Conservation (phyloP, 2,329 filamentous ascomycete species). For the Zymoseptoria ardabiliae region DNA sequence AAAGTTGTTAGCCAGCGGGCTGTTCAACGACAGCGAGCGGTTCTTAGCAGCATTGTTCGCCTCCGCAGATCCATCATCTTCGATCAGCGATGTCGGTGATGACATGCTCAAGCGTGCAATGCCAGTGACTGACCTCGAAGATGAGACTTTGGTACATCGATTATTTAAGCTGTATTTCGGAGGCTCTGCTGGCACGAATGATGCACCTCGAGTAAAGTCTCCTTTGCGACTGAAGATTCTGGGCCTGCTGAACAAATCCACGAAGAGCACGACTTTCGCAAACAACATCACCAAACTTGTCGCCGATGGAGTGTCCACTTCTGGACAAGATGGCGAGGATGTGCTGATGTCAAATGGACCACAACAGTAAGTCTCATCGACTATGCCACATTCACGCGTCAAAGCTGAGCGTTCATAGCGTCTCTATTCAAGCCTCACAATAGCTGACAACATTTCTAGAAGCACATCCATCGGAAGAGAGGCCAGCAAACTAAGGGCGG, state of each 20-base stretch:
- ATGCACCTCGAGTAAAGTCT: conserved; percentile 47
- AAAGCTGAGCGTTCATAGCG: conserved; percentile 14
- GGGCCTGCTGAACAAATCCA: conserved; percentile 67
- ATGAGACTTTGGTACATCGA: conserved; percentile 52
- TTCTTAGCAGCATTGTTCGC: conserved; percentile 80
- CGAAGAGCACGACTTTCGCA: conserved; percentile 62
- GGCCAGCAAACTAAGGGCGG: conserved; percentile 68
- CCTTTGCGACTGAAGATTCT: conserved; percentile 73
- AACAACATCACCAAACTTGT: conserved; percentile 63
- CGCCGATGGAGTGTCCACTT: conserved; percentile 52
- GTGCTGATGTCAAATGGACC: conserved; percentile 24
- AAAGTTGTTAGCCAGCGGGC: conserved; percentile 71
- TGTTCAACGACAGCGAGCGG: conserved; percentile 75
- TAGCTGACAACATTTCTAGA: conserved; percentile 21
- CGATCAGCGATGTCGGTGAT: conserved; percentile 76
- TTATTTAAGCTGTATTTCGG: conserved; percentile 69
- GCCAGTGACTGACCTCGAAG: conserved; percentile 63
- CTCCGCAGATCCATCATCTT: conserved; percentile 71
- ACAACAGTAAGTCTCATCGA: conserved; percentile 17
- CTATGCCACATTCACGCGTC: neutral
- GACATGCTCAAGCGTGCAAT: conserved; percentile 76
- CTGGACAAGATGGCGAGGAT: conserved; percentile 24
- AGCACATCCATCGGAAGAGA: conserved; percentile 57
- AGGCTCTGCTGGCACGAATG: conserved; percentile 34
- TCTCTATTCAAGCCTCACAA: neutral